These are phyloP conservation scores for Peltaster fructicola DNA, from an alignment of 2,329 filamentous ascomycete genomes.

Conservation along the genomic window DNA sequence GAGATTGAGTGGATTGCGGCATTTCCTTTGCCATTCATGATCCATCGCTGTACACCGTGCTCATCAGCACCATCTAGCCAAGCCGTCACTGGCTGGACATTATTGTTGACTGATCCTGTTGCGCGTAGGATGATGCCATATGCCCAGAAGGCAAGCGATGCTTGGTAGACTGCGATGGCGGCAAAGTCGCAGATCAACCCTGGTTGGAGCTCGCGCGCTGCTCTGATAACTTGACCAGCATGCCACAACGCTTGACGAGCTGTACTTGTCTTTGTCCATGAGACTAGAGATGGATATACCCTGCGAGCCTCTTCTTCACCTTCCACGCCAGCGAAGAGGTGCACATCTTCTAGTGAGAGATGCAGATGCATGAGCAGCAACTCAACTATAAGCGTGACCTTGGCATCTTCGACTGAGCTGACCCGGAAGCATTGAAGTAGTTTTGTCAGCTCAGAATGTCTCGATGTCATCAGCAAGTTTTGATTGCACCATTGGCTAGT, in stretches of 20 bases:
- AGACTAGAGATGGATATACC: slow-evolving; percentile 39
- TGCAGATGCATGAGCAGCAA: slow-evolving; percentile 47
- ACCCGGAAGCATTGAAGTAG: slow-evolving; percentile 36
- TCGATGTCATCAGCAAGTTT: slow-evolving; percentile 28
- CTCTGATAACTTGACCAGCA: slow-evolving; percentile 47
- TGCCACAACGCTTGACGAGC: slow-evolving; percentile 47
- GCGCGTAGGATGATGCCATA: slow-evolving; percentile 38
- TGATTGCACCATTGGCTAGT: slow-evolving; percentile 23
- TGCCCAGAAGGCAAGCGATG: slow-evolving; percentile 49
- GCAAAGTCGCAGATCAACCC: slow-evolving; percentile 38
- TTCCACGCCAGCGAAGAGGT: slow-evolving; percentile 50
- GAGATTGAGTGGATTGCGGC: slow-evolving; percentile 14
- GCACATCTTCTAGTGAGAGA: slow-evolving; percentile 45
- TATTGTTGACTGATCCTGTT: slow-evolving; percentile 24
- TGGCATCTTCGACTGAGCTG: slow-evolving; percentile 18
- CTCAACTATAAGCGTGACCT: slow-evolving; percentile 25
- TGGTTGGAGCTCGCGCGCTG: slow-evolving; percentile 31
- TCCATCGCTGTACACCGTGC: slow-evolving; percentile 28
- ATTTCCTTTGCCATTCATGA: slow-evolving; percentile 16
- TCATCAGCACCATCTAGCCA: slow-evolving; percentile 41
- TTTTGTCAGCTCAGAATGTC: slow-evolving; percentile 45
- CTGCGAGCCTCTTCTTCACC: slow-evolving; percentile 46
- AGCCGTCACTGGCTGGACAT: slow-evolving; percentile 20
- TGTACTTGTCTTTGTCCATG: slow-evolving; percentile 39
- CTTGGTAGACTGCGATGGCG: slow-evolving; percentile 52